phyloP scores from a whole-genome alignment of 1,284 basidiomycete species.

The Boletus mariae region DNA sequence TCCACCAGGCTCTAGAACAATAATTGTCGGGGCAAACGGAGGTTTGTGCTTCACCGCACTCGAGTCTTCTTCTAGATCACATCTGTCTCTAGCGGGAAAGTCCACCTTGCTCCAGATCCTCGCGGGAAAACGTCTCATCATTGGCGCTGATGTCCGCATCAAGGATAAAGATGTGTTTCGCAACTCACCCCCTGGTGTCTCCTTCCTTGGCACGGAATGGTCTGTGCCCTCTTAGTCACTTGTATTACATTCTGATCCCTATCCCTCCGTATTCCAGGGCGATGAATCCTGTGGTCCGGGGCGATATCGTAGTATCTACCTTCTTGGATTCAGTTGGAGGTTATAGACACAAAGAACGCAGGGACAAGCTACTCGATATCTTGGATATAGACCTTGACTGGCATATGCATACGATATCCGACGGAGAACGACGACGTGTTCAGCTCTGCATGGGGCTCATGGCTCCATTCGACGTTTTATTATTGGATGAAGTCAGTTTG shows the following conservation, averaged over 20 bases:
- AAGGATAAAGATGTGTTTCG: conserved; percentile 85
- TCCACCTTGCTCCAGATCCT: conserved; percentile 93
- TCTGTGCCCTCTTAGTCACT: conserved; percentile 31
- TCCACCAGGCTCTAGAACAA: conserved; percentile 71
- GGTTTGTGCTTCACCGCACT: conserved; percentile 43
- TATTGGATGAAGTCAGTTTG: conserved; percentile 81
- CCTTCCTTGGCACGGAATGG: conserved; percentile 93
- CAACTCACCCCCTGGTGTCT: conserved; percentile 68
- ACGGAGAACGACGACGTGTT: conserved; percentile 91
- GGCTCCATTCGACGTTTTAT: conserved; percentile 89
- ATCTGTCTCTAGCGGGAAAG: conserved; percentile 70
- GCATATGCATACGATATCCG: conserved; percentile 91
- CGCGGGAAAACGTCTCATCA: conserved; percentile 87
- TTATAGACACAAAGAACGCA: conserved; percentile 86
- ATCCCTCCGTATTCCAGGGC: conserved; percentile 52
- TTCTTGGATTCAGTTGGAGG: conserved; percentile 97
- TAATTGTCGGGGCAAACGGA: conserved; percentile 90
- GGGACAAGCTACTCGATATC: conserved; percentile 86
- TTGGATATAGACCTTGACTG: conserved; percentile 93
- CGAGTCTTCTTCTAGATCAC: not conserved
- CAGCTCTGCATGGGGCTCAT: conserved; percentile 98
- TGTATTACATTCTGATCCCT: not conserved
- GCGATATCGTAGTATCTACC: conserved; percentile 83
- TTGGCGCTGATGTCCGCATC: conserved; percentile 65
- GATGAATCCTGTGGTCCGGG: conserved; percentile 93